phyloP scores from a whole-genome alignment of 2,329 filamentous ascomycete genomes.

The Aspergillus hortae region DNA sequence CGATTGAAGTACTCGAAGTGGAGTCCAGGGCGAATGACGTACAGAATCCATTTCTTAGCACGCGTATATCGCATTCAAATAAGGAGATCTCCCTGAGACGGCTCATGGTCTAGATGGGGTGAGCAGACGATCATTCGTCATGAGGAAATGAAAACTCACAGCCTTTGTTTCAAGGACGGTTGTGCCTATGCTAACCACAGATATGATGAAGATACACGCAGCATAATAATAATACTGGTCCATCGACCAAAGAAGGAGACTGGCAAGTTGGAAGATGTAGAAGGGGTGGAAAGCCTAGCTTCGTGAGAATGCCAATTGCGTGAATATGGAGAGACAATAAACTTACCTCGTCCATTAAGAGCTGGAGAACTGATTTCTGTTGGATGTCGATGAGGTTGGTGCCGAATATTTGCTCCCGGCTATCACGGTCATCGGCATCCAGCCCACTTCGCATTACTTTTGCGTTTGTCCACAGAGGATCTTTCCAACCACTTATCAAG shows the following conservation, averaged over 20 bases:
- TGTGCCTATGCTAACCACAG: slow-evolving; percentile 82
- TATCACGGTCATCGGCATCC: slow-evolving; percentile 81
- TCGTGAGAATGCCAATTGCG: slow-evolving; percentile 7
- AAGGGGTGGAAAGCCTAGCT: slow-evolving; percentile 86
- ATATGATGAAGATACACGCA: slow-evolving; percentile 90
- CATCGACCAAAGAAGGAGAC: slow-evolving; percentile 87
- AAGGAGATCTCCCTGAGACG: slow-evolving; percentile 85
- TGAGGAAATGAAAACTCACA: slow-evolving; percentile 45
- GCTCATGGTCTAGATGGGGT: slow-evolving; percentile 67
- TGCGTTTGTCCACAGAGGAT: slow-evolving; percentile 80
- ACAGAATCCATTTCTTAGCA: slow-evolving; percentile 93
- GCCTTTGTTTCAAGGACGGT: slow-evolving; percentile 87
- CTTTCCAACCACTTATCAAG: slow-evolving; percentile 87
- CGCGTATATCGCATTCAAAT: slow-evolving; percentile 93
- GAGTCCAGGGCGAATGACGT: slow-evolving; percentile 27
- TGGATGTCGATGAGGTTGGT: slow-evolving; percentile 89
- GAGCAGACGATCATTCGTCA: slow-evolving; percentile 7
- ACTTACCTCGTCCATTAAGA: slow-evolving; percentile 80
- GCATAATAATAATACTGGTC: slow-evolving; percentile 99
- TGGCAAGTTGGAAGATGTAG: slow-evolving; percentile 96
- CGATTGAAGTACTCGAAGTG: neutral
- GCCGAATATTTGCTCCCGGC: slow-evolving; percentile 82
- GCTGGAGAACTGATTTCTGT: slow-evolving; percentile 76
- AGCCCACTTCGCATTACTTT: slow-evolving; percentile 72
- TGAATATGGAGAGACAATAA: neutral